Evolutionary conservation across 768 basidiomycete genomes (phyloP).

Genomic region (Pulveroboletus frians): DNA sequence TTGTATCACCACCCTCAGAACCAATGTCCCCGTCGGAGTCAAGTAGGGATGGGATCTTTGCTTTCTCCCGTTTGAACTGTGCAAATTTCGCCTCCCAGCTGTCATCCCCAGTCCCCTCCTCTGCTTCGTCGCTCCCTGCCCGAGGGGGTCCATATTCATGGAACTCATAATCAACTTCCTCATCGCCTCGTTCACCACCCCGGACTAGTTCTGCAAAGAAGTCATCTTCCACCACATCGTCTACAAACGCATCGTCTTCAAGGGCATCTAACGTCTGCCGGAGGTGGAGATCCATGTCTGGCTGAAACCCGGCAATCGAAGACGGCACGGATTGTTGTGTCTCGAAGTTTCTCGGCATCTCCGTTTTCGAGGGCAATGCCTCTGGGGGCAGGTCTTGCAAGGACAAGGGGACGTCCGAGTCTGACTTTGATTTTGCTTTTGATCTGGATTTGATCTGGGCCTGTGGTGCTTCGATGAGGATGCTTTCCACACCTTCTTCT

Average conservation of each 20-base stretch:
- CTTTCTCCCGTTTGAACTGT: constrained; percentile 62
- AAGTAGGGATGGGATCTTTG: constrained; percentile 15
- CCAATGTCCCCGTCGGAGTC: constrained; percentile 49
- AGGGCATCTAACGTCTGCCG: constrained; percentile 90
- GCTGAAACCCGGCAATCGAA: constrained; percentile 84
- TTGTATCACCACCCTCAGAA: constrained; percentile 76
- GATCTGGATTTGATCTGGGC: constrained; percentile 32
- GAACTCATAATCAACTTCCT: constrained; percentile 63
- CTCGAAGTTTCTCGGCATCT: constrained; percentile 72
- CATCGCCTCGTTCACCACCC: constrained; percentile 61
- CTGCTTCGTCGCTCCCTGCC: constrained; percentile 18
- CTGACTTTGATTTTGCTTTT: constrained; percentile 34
- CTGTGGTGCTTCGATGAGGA: constrained; percentile 73
- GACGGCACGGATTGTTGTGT: constrained; percentile 73
- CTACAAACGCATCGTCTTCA: constrained; percentile 93
- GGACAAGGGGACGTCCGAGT: constrained; percentile 35
- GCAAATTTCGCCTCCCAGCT: constrained; percentile 80
- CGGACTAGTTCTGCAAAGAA: constrained; percentile 71
- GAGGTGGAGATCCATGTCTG: constrained; percentile 94
- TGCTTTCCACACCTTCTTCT: constrained; percentile 76
- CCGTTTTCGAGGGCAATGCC: constrained; percentile 63
- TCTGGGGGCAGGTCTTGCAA: constrained; percentile 62
- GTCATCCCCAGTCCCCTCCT: constrained; percentile 26
- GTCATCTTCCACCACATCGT: constrained; percentile 65
- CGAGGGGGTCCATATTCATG: constrained; percentile 39